Conservation (phyloP, 139 green algal species). For the Pleodorina starrii region DNA sequence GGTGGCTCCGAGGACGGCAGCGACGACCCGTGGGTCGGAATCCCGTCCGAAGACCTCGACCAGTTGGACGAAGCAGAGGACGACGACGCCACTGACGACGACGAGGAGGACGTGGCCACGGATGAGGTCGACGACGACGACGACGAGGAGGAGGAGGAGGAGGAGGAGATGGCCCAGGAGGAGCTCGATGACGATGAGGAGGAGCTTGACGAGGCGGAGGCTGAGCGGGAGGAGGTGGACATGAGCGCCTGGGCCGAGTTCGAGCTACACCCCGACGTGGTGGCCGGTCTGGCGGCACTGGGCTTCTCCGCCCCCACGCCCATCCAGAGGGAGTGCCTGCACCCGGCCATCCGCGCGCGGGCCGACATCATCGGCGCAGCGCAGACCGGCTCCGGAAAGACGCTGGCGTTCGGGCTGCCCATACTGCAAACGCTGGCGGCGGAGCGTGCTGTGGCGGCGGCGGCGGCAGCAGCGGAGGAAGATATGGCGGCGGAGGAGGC, state of each 20-base stretch:
- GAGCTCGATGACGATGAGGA: background rate
- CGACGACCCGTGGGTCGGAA: no score
- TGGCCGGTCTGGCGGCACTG: constrained; percentile 53
- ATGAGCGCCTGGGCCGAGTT: constrained; percentile 65
- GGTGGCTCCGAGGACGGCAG: background rate
- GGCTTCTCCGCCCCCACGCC: constrained; percentile 82
- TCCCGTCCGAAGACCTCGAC: no score
- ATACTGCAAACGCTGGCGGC: constrained; percentile 89
- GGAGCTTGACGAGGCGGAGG: background rate
- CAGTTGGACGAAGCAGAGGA: background rate
- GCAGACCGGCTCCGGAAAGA: constrained; percentile 98
- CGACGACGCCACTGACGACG: background rate
- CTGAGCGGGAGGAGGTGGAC: constrained; percentile 54
- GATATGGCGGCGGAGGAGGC: background rate
- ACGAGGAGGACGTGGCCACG: background rate
- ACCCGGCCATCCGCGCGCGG: constrained; percentile 75
- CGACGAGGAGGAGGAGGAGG: background rate
- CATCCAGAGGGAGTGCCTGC: constrained; percentile 87
- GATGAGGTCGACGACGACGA: background rate
- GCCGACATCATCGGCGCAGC: constrained; percentile 95
- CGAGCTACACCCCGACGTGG: constrained; percentile 59
- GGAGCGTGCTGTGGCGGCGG: constrained; percentile 24
- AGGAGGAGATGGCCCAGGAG: background rate
- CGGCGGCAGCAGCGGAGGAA: background rate
- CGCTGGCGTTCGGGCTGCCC: constrained; percentile 96